Percentiles rank a stretch among this genome's conserved stretches.
Conservation (phyloP, 2,329 filamentous ascomycete species). For the Ophiostoma sp. region DNA sequence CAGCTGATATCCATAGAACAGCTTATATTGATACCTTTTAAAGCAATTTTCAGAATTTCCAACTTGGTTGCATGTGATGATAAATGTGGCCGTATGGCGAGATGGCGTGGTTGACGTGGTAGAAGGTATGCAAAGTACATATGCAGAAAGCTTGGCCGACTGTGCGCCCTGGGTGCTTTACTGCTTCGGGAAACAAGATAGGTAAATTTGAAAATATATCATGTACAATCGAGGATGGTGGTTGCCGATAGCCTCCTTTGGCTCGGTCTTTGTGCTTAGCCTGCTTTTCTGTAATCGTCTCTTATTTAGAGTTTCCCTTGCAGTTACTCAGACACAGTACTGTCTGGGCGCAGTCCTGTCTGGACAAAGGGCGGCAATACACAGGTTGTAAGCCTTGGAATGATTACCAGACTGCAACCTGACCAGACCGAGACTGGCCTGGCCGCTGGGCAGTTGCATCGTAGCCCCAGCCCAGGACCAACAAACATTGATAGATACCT, state of each 20-base stretch:
- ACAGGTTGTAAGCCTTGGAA: neutral
- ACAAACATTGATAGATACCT: neutral
- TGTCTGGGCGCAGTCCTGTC: neutral
- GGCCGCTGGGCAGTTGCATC: no score
- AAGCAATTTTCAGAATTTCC: no score
- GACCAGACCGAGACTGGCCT: neutral
- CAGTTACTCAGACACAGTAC: neutral
- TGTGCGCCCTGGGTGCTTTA: neutral
- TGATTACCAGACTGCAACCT: neutral
- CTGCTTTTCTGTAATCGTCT: neutral
- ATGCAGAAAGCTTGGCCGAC: no score
- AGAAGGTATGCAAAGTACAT: neutral
- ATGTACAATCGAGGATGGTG: neutral
- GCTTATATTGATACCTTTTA: constrained; percentile 3
- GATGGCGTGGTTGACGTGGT: neutral
- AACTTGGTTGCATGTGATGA: neutral
- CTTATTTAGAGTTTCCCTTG: neutral
- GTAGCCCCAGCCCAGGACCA: neutral
- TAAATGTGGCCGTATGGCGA: neutral
- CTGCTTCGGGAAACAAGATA: neutral
- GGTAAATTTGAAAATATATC: no score
- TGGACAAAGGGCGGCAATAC: neutral
- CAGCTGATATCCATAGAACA: constrained; percentile 11
- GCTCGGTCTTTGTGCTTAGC: neutral
- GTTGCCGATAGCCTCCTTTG: neutral